Percentiles rank a stretch among this genome's conserved stretches.
Evolutionary conservation across 768 basidiomycete species (phyloP).

Genomic region (Cantharellus cinnabarinus): DNA sequence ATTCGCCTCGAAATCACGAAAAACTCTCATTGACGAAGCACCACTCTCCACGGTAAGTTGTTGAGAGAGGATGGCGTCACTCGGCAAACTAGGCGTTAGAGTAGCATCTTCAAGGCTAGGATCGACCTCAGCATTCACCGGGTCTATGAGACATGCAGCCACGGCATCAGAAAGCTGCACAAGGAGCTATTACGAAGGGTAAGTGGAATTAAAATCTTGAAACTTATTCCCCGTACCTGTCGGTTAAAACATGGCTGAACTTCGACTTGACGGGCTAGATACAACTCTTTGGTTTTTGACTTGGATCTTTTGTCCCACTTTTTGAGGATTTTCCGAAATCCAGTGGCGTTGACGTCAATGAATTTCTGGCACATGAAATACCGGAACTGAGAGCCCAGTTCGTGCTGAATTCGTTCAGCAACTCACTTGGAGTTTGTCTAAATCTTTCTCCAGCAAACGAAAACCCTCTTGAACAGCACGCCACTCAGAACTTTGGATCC

Average conservation of each 20-base stretch:
- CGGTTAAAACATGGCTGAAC: constrained; percentile 97
- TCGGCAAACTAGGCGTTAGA: constrained; percentile 20
- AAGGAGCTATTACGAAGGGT: constrained; percentile 47
- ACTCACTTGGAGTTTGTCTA: constrained; percentile 79
- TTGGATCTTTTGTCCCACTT: constrained; percentile 97
- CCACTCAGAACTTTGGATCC: constrained; percentile 68
- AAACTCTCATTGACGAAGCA: constrained; percentile 20
- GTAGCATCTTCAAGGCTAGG: constrained; percentile 61
- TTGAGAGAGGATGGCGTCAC: constrained; percentile 43
- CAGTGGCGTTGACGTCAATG: constrained; percentile 90
- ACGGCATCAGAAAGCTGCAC: constrained; percentile 88
- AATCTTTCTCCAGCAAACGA: constrained; percentile 77
- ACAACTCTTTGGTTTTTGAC: constrained; percentile 88
- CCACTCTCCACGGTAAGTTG: constrained; percentile 38
- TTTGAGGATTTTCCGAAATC: constrained; percentile 92
- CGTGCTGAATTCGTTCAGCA: constrained; percentile 3
- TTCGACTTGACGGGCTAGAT: constrained; percentile 88
- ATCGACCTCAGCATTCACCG: constrained; percentile 54
- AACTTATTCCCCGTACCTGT: constrained; percentile 31
- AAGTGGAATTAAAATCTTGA: neutral
- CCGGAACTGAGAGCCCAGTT: neutral
- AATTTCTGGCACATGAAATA: constrained; percentile 44
- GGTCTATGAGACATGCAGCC: constrained; percentile 58
- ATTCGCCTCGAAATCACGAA: constrained; percentile 76
- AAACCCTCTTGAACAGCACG: constrained; percentile 93